A percentile compares a stretch with the other conserved stretches of the same genome.
These are phyloP conservation scores for Pythium brachiatum DNA, from an alignment of 352 stramenopile species.

Conservation along the genomic window DNA sequence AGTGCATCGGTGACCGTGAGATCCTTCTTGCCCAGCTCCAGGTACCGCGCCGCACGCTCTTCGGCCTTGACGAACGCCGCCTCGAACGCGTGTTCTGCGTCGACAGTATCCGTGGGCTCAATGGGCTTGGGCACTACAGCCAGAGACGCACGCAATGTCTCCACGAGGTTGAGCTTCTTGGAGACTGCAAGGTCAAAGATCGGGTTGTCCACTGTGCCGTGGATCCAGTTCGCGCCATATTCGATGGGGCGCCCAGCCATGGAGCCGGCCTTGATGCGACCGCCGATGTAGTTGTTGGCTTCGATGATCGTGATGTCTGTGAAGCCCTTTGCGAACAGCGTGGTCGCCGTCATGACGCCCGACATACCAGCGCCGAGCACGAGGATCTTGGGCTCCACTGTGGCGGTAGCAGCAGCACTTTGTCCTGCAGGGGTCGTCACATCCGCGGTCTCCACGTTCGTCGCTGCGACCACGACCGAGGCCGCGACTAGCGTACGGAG, in stretches of 20 bases:
- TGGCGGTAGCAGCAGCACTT: too few species aligned
- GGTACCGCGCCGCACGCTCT: conserved; percentile 5
- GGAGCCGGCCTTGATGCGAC: conserved; percentile 1
- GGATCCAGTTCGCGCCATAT: conserved; percentile 8
- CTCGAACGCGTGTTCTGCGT: conserved; percentile 3
- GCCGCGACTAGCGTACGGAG: too few species aligned
- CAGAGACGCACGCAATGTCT: conserved; percentile 6
- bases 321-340: conserved; percentile 12
- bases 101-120: not conserved
- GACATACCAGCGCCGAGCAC: conserved; percentile 14
- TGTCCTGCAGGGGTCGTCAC: too few species aligned
- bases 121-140: not conserved
- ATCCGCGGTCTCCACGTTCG: too few species aligned
- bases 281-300: conserved; percentile 12
- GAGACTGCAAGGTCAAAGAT: not conserved
- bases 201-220: conserved; percentile 5
- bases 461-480: too few species aligned
- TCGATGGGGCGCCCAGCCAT: conserved; percentile 6
- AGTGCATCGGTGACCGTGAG: not conserved
- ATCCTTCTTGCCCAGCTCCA: conserved; percentile 9
- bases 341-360: conserved; percentile 8
- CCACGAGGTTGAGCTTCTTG: not conserved
- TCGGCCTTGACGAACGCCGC: conserved; percentile 2
- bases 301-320: conserved; percentile 16
- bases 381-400: conserved; percentile 1